Evolutionary conservation across 2,329 filamentous ascomycete genomes (phyloP).

Genomic region (Pseudogymnoascus sp.): DNA sequence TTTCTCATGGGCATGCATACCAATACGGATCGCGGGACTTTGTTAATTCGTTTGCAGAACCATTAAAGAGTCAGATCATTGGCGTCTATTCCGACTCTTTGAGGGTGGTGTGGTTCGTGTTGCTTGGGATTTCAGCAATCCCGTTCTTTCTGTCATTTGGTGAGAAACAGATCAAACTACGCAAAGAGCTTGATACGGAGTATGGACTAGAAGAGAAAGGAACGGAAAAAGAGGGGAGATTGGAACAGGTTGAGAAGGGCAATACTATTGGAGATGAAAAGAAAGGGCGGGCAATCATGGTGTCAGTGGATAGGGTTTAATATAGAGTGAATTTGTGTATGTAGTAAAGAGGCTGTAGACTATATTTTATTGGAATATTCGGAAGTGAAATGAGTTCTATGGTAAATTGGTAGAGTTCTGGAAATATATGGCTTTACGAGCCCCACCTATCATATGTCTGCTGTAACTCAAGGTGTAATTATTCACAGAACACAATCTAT

Average conservation of each 20-base stretch:
- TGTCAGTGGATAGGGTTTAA: not conserved
- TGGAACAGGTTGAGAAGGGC: not conserved
- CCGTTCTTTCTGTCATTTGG: constrained; percentile 28
- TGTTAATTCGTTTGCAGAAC: not conserved
- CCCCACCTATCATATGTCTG: too few relatives aligned
- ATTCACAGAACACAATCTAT: not conserved
- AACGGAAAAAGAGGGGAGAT: not conserved
- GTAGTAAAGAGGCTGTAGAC: not conserved
- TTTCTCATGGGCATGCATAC: not conserved
- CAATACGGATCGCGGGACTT: constrained; percentile 1
- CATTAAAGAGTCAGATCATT: constrained; percentile 23
- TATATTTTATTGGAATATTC: not conserved
- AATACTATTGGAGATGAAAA: not conserved
- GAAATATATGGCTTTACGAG: not conserved
- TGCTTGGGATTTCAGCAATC: constrained; percentile 25
- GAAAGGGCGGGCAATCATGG: not conserved
- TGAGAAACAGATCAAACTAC: constrained; percentile 30
- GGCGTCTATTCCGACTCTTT: constrained; percentile 28
- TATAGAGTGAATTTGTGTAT: not conserved
- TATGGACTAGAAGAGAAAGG: constrained; percentile 30
- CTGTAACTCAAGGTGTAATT: too few relatives aligned
- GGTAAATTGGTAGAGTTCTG: not conserved
- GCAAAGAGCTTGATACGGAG: constrained; percentile 31
- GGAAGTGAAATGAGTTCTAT: not conserved
- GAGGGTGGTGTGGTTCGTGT: constrained; percentile 31